Evolutionary conservation across 805 yeast genomes (phyloP).

Genomic region (Barnettozyma siamensis): DNA sequence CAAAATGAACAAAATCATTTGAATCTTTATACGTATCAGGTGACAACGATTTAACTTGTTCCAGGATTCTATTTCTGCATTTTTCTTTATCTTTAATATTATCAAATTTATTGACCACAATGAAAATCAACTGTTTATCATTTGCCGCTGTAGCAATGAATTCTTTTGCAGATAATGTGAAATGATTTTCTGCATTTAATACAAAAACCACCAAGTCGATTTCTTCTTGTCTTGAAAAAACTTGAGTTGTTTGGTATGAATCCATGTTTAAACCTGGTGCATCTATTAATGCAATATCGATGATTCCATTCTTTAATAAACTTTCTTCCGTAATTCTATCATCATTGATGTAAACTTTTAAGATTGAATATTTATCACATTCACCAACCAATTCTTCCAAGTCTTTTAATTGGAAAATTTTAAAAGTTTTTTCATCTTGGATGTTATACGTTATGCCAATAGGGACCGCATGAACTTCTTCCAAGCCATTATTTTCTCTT

Average conservation of each 20-base stretch:
- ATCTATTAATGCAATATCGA: constrained; percentile 88
- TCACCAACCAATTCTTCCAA: constrained; percentile 68
- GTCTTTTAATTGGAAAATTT: constrained; percentile 44
- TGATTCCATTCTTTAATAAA: constrained; percentile 79
- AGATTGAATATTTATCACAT: constrained; percentile 62
- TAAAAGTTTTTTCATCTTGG: constrained; percentile 61
- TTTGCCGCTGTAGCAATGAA: constrained; percentile 85
- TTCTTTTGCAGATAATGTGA: constrained; percentile 90
- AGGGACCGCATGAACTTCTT: constrained; percentile 91
- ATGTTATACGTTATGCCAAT: constrained; percentile 38
- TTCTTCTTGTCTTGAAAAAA: constrained; percentile 93
- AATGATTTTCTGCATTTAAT: constrained; percentile 92
- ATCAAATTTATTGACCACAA: constrained; percentile 92
- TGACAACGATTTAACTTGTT: constrained; percentile 77
- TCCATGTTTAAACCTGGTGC: constrained; percentile 97
- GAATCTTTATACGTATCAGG: constrained; percentile 91
- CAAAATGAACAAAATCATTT: constrained; percentile 89
- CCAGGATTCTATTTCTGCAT: constrained; percentile 71
- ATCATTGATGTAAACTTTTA: constrained; percentile 82
- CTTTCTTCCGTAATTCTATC: constrained; percentile 60
- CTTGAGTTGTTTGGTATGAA: constrained; percentile 89
- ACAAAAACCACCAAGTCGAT: constrained; percentile 95
- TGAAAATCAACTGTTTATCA: constrained; percentile 87
- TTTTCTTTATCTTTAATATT: constrained; percentile 73
- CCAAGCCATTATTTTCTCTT: constrained; percentile 62